Base-by-base conservation (phyloP, 306 rosid genomes). In the Ochetophila trinervis region DNA sequence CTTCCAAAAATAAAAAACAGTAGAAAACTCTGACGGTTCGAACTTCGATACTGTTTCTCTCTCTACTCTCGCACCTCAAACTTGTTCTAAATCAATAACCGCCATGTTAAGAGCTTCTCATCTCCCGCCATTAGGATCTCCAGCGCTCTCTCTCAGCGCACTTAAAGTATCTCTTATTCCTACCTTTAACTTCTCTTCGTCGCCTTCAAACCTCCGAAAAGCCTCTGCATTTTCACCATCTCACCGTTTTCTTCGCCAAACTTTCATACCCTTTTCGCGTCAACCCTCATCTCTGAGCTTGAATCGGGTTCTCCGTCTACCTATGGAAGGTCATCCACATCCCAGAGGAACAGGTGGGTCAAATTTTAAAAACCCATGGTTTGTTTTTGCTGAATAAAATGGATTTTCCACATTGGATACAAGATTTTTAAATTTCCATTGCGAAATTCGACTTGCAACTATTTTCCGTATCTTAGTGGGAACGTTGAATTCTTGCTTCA, bases 41-140 rank as follows among this genome's bases (percentile, higher is more conserved):
- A 4, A 27, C 32, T 27, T 4, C 32, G 32, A 27, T 27, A 8
- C 45, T 40, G 3, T 8, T 2, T 8, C 12, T 10, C 14, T 40
- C 45, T 40, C 45, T 40, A 10, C 45, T 30, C 51, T 60, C 65
- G 49, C 63, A 16, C 37, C 17, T 23, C 19, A 24, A 61, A 5
- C 66, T 61, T 50, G 50, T 62, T 57, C 57, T 32, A 67, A 68
- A 32, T 5, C 16, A 1, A 30, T 15, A 51, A 47, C 23, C 54
- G 50, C 80, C 67, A 82, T 83, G 85, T 68, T 70, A n/a, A 81
- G 87, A 76, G 75, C 68, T 57, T 73, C 65, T 63, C 82, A 66
- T 67, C 60, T 85, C 8, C 81, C 83, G 4, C 69, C 79, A 47
- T 4, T 65, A 19, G 65, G 79, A 44, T 62, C 79, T 58, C 72